These are phyloP conservation scores for Fusarium papillatum DNA, from an alignment of 2,329 filamentous ascomycete genomes.

Conservation along the genomic window DNA sequence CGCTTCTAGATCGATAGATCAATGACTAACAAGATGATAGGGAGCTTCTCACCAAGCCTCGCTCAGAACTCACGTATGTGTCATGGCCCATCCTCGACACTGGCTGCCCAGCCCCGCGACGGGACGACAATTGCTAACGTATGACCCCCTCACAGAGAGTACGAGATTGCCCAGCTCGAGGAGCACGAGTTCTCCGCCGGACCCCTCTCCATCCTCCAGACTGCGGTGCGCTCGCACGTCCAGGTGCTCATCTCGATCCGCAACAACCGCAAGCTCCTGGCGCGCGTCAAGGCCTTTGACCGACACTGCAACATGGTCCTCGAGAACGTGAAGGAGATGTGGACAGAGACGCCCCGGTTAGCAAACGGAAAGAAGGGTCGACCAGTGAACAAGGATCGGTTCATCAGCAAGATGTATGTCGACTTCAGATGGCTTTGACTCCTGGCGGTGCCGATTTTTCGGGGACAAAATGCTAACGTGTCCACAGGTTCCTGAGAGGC, in stretches of 20 bases:
- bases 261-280: slow-evolving; percentile 98
- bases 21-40: slow-evolving; percentile 60
- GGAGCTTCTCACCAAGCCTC: slow-evolving; percentile 90
- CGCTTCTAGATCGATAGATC: background rate
- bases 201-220: slow-evolving; percentile 91
- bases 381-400: slow-evolving; percentile 96
- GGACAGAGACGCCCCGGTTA: slow-evolving; percentile 92
- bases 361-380: slow-evolving; percentile 90
- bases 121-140: slow-evolving; percentile 32
- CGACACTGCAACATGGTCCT: slow-evolving; percentile 99
- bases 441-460: slow-evolving; percentile 21
- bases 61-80: slow-evolving; percentile 89
- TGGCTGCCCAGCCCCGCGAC: slow-evolving; percentile 29
- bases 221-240: slow-evolving; percentile 92
- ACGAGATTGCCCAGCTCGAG: slow-evolving; percentile 83
- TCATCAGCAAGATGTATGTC: slow-evolving; percentile 97
- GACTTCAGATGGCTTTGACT: background rate
- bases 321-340: slow-evolving; percentile 97
- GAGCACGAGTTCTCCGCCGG: slow-evolving; percentile 69
- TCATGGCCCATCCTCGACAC: slow-evolving; percentile 19
- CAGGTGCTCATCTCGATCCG: slow-evolving; percentile 98
- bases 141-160: slow-evolving; percentile 72
- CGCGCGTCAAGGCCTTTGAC: slow-evolving; percentile 98
- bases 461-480: slow-evolving; percentile 32
- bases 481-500: slow-evolving; percentile 83